Conservation (phyloP, 352 stramenopile species). For the Phytophthora palmivora region DNA sequence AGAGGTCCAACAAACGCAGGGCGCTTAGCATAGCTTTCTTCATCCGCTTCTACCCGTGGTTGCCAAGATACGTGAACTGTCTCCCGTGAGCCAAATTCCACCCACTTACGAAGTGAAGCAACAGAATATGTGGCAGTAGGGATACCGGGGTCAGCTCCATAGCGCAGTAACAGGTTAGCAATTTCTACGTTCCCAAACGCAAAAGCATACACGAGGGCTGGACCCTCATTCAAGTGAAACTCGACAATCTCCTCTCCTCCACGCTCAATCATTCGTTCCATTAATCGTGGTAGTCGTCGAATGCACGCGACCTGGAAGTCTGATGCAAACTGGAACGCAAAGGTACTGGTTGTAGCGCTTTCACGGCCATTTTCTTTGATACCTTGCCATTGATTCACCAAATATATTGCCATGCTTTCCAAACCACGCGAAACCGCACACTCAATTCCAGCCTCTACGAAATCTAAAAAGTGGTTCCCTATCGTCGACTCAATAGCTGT, state of each 20-base stretch:
- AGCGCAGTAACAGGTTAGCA: conserved; percentile 34
- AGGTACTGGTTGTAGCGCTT: conserved; percentile 43
- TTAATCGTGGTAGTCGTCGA: conserved; percentile 43
- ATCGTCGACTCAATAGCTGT: conserved; percentile 22
- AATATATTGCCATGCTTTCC: conserved; percentile 64
- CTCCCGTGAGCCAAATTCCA: conserved; percentile 53
- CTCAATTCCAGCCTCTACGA: conserved; percentile 67
- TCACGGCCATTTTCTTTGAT: conserved; percentile 47
- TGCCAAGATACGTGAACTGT: conserved; percentile 39
- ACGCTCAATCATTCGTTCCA: conserved; percentile 59
- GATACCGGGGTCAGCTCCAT: conserved; percentile 57
- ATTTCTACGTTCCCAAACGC: conserved; percentile 63
- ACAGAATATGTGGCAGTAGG: conserved; percentile 55
- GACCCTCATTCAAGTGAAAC: conserved; percentile 69
- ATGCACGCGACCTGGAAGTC: conserved; percentile 75
- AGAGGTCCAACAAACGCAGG: conserved; percentile 41
- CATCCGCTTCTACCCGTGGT: not conserved
- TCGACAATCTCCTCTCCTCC: conserved; percentile 61
- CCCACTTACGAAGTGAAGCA: conserved; percentile 71
- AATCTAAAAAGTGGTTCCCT: conserved; percentile 59
- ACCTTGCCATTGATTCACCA: conserved; percentile 59
- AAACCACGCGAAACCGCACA: conserved; percentile 62
- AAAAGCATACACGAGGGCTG: conserved; percentile 67
- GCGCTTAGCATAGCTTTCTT: not conserved
- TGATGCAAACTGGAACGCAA: conserved; percentile 75